Evolutionary conservation across 129 eudicot genomes (phyloP).

Genomic region (Dittrichia graveolens): DNA sequence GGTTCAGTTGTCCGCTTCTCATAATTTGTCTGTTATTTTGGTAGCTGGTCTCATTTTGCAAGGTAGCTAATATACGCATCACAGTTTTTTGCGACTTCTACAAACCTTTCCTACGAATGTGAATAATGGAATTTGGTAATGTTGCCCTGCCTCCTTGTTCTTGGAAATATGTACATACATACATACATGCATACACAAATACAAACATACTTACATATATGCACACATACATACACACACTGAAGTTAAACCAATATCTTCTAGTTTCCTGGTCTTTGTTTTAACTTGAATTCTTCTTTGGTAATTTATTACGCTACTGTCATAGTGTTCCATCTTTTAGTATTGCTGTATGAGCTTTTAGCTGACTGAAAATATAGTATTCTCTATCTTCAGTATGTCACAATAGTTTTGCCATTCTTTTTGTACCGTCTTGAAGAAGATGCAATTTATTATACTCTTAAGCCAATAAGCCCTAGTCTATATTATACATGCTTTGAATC

Average conservation of each 20-base stretch:
- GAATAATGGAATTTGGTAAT: constrained; percentile 49
- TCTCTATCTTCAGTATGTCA: constrained; percentile 10
- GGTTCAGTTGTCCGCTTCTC: no score
- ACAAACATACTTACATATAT: no score
- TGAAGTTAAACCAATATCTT: constrained; percentile 7
- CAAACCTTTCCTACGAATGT: constrained; percentile 42
- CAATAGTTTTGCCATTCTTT: background rate
- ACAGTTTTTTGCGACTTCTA: constrained; percentile 52
- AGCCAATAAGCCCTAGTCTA: constrained; percentile 20
- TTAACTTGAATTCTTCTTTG: background rate
- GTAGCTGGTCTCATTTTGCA: constrained; percentile 26
- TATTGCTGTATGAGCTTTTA: constrained; percentile 1
- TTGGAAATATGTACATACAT: background rate
- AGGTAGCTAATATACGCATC: constrained; percentile 50
- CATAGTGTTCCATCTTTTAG: background rate
- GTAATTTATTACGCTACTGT: no score
- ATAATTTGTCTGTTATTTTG: constrained; percentile 14
- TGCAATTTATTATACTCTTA: background rate
- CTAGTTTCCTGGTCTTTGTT: background rate
- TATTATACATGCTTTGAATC: constrained; percentile 38
- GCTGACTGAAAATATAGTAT: background rate
- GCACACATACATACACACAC: background rate
- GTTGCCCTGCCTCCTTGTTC: constrained; percentile 13
- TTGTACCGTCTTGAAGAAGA: constrained; percentile 12
- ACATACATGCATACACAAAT: no score